Evolutionary conservation across 768 basidiomycete genomes (phyloP), one percentile per base, ranked within the genome.

Genomic region (Trametes meyenii): DNA sequence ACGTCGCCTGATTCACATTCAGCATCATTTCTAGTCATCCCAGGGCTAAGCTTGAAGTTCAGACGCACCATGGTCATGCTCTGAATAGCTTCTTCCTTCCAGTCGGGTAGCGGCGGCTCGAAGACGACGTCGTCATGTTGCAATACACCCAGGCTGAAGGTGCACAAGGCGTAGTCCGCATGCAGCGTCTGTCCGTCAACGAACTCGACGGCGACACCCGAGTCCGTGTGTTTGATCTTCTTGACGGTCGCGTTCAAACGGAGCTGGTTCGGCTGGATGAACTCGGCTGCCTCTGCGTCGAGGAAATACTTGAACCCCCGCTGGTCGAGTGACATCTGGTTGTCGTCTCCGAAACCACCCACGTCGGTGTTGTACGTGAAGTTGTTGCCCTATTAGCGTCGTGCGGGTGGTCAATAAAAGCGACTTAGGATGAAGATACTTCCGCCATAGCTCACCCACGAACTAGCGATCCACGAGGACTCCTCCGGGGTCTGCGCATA

Each of bases 71-170:
- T 88, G 13, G 76, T 76, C 72, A 87, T 82, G 58, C 80, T 81
- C 35, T 83, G 80, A 39, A 88, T 83, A 4, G 86, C 87, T 58
- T 88, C 87, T n/a, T 75, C 58, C 68, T 88, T 89, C 77, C 80
- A 89, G 11, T 66, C 74, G 68, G 87, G 88, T 19, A 88, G 69
- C 10, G 72, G 23, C 2, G 88, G 88, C 43, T 79, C 67, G 64
- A 87, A 89, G 2, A 57, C 61, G 10, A 88, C 81, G 60, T 87
- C 85, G 43, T 80, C 76, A 53, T 86, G 76, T 72, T 89, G 88
- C 57, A 89, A 74, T 16, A 89, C 88, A 0, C 87, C 87, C 3
- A 86, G 67, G 62, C 86, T 88, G 72, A 89, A 89, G 0, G 87
- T 89, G 62, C 81, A 82, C 24, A 89, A 66, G 2, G 81, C 85